Conservation (phyloP, 2,329 filamentous ascomycete species). For the Cercospora sp. region DNA sequence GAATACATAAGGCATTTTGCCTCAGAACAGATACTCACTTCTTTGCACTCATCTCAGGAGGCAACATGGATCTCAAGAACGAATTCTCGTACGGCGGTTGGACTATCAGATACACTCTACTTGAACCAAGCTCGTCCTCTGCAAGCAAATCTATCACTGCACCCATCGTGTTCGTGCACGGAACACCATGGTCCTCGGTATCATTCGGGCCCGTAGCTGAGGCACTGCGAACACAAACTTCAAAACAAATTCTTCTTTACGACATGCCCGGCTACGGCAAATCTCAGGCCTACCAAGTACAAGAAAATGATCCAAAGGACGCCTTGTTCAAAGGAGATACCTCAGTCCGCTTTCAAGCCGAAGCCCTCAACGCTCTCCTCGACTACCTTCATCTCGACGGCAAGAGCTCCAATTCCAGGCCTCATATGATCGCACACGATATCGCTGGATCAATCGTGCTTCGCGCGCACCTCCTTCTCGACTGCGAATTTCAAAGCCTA, state of each 20-base stretch:
- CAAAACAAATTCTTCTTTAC: conserved; percentile 47
- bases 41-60: not conserved
- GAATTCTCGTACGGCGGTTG: conserved; percentile 21
- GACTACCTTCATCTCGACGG: conserved; percentile 35
- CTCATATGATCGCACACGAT: conserved; percentile 50
- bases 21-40: not conserved
- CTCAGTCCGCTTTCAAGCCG: conserved; percentile 43
- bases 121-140: conserved; percentile 32
- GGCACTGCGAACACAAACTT: conserved; percentile 35
- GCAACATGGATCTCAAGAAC: conserved; percentile 17
- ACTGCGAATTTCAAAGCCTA: conserved; percentile 42
- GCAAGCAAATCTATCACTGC: conserved; percentile 32
- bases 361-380: conserved; percentile 44
- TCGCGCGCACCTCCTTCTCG: conserved; percentile 43
- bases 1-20: not conserved
- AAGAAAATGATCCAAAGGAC: conserved; percentile 19
- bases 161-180: conserved; percentile 50
- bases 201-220: conserved; percentile 44
- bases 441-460: conserved; percentile 47
- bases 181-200: conserved; percentile 50
- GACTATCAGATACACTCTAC: conserved; percentile 23
- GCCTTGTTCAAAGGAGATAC: conserved; percentile 35
- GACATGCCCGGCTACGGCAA: conserved; percentile 50
- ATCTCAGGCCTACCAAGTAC: conserved; percentile 35
- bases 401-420: conserved; percentile 19